Evolutionary conservation across 352 stramenopile genomes (phyloP).

Genomic region (Blastocystis sp.): DNA sequence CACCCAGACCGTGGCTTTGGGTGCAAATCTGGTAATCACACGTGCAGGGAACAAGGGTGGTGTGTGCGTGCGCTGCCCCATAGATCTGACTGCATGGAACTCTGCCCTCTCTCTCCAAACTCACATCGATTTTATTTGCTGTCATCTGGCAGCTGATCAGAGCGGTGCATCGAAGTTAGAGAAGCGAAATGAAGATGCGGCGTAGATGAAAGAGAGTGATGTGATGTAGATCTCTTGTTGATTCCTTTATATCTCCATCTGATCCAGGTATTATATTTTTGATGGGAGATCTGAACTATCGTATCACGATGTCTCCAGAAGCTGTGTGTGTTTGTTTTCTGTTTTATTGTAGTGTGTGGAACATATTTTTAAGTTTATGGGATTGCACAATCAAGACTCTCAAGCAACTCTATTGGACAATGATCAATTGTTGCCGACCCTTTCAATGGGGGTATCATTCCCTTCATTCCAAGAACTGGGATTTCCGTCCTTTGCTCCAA

Average conservation of each 20-base stretch:
- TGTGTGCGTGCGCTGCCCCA: neutral
- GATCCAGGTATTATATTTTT: neutral
- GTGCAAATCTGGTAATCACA: conserved; percentile 44
- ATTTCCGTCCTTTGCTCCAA: conserved; percentile 13
- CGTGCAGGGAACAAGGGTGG: conserved; percentile 51
- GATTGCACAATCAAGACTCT: neutral
- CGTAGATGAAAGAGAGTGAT: neutral
- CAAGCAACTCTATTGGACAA: neutral
- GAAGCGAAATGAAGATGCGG: neutral
- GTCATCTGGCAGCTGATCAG: conserved; percentile 42
- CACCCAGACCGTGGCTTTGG: conserved; percentile 7
- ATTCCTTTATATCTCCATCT: neutral
- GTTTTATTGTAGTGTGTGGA: neutral
- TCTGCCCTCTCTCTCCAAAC: neutral
- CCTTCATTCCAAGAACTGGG: conserved; percentile 47
- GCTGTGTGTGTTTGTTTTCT: neutral
- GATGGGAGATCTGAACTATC: conserved; percentile 54
- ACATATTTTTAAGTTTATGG: neutral
- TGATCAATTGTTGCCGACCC: neutral
- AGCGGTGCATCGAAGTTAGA: conserved; percentile 15
- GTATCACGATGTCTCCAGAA: neutral
- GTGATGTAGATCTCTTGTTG: neutral
- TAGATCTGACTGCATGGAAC: neutral
- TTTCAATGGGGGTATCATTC: conserved; percentile 1
- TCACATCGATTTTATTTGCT: conserved; percentile 3